Conservation (phyloP, 2,329 filamentous ascomycete species). For the Sporothrix humicola region DNA sequence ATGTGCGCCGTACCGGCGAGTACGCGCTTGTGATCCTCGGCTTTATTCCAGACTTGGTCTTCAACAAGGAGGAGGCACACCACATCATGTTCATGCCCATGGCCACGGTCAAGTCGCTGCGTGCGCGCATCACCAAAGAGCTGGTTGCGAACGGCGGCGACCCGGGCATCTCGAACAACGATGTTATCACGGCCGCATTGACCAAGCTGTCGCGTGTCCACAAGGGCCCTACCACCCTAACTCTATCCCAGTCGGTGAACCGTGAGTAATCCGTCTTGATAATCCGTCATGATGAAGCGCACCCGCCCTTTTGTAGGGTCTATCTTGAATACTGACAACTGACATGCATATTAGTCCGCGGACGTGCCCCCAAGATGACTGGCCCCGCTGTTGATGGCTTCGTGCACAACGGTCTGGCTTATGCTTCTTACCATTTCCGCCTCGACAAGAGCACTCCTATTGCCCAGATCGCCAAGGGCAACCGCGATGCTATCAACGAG, state of each 20-base stretch:
- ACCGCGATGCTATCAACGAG: constrained; percentile 7
- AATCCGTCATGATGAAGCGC: no score
- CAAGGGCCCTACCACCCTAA: not conserved
- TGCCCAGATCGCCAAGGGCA: constrained; percentile 29
- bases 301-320: not conserved
- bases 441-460: constrained; percentile 9
- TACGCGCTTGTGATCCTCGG: not conserved
- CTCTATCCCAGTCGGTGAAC: constrained; percentile 27
- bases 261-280: not conserved
- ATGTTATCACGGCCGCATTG: constrained; percentile 25
- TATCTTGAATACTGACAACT: not conserved
- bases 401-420: constrained; percentile 24
- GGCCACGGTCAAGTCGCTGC: constrained; percentile 20
- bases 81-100: constrained; percentile 24
- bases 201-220: constrained; percentile 15
- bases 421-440: constrained; percentile 11
- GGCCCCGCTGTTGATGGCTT: constrained; percentile 17
- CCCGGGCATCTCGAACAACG: constrained; percentile 21
- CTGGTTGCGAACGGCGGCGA: constrained; percentile 7
- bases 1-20: not conserved
- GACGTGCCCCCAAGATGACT: constrained; percentile 25
- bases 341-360: constrained; percentile 20
- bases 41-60: constrained; percentile 21
- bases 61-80: not conserved
- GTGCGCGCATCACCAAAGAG: not conserved